A percentile compares a stretch with the other conserved stretches of the same genome.
phyloP scores from a whole-genome alignment of 2,329 filamentous ascomycete species.

The Bipolaris zeicola region DNA sequence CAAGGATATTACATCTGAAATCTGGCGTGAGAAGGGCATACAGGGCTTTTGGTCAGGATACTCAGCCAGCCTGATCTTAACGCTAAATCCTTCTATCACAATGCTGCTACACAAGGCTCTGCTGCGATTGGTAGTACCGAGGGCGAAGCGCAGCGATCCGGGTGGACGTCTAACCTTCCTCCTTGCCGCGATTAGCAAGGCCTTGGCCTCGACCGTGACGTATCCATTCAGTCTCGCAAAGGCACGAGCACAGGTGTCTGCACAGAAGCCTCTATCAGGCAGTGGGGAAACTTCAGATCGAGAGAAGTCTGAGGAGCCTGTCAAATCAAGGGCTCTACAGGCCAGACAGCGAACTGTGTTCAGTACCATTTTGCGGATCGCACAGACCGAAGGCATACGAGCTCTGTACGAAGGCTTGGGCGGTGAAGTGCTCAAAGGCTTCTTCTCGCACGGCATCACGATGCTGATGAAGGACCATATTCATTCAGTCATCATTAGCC shows the following conservation, averaged over 20 bases:
- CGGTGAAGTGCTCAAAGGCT: conserved; percentile 79
- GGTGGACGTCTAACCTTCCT: conserved; percentile 64
- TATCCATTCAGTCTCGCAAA: conserved; percentile 91
- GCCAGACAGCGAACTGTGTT: conserved; percentile 62
- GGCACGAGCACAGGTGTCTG: conserved; percentile 71
- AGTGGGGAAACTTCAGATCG: conserved; percentile 36
- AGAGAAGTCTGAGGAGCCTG: conserved; percentile 31
- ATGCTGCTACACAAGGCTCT: conserved; percentile 81
- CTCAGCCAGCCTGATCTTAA: conserved; percentile 77
- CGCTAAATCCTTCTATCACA: conserved; percentile 84
- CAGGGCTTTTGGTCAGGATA: conserved; percentile 87
- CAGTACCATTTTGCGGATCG: conserved; percentile 63
- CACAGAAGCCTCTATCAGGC: conserved; percentile 41
- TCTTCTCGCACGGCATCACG: conserved; percentile 83
- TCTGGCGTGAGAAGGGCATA: conserved; percentile 71
- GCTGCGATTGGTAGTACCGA: conserved; percentile 63
- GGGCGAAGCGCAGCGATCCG: conserved; percentile 59
- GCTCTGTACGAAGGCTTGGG: conserved; percentile 77
- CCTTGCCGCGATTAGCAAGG: conserved; percentile 78
- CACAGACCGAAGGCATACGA: conserved; percentile 66
- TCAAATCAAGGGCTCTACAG: conserved; percentile 27
- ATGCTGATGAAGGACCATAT: conserved; percentile 85
- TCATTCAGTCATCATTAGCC: conserved; percentile 71
- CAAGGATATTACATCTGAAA: conserved; percentile 66
- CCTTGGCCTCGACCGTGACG: conserved; percentile 73